Evolutionary conservation across 2,329 filamentous ascomycete species (phyloP).

Genomic region (Arthrobotrys sinensis): DNA sequence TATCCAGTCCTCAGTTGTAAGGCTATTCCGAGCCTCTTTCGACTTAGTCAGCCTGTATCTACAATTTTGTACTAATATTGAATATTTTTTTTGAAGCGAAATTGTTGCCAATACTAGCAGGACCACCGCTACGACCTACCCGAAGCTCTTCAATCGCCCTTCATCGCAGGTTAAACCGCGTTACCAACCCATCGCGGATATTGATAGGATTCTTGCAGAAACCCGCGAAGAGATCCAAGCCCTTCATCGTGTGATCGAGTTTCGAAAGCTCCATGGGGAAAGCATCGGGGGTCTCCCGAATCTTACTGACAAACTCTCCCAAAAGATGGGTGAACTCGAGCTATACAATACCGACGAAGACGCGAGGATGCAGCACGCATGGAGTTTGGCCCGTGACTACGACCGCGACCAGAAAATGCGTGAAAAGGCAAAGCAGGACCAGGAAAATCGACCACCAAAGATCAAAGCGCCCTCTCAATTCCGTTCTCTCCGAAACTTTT

Average conservation of each 20-base stretch:
- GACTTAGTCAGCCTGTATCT: no score
- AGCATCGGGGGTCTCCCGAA: neutral
- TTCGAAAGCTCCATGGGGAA: neutral
- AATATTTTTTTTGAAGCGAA: no score
- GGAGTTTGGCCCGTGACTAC: neutral
- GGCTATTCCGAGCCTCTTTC: no score
- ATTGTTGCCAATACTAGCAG: no score
- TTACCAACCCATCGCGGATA: neutral
- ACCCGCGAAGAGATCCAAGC: neutral
- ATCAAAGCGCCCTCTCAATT: neutral
- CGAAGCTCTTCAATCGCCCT: no score
- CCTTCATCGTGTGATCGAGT: neutral
- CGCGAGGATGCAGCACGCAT: neutral
- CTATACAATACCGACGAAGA: slow-evolving; percentile 6
- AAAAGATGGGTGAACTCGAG: slow-evolving; percentile 3
- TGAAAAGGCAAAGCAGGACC: neutral
- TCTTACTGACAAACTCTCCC: neutral
- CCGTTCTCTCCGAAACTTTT: neutral
- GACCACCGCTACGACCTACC: no score
- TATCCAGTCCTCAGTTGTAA: no score
- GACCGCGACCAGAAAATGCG: neutral
- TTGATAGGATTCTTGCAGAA: neutral
- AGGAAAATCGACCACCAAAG: neutral
- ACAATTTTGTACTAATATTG: no score
- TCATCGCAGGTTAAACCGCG: neutral